Conservation (phyloP, 2,329 filamentous ascomycete species). For the Lachnellula subtilissima region DNA sequence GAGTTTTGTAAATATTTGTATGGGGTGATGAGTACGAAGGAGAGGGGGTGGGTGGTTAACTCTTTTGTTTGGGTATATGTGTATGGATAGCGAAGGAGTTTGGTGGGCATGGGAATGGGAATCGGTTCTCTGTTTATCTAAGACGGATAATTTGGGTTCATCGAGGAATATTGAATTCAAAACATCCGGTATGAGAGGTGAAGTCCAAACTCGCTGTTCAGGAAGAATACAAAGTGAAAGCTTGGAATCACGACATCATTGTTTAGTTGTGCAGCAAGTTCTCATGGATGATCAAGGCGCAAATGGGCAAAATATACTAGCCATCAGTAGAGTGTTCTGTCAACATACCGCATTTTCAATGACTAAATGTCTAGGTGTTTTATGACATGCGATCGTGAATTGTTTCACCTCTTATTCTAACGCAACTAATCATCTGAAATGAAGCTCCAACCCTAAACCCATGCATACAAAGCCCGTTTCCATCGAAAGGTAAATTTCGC, state of each 20-base stretch:
- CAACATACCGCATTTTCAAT: slow-evolving; percentile 4
- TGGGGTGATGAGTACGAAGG: slow-evolving; percentile 26
- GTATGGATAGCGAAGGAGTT: slow-evolving; percentile 10
- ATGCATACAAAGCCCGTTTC: slow-evolving; percentile 11
- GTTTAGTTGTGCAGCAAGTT: neutral
- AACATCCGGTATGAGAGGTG: too few species aligned
- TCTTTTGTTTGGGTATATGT: neutral
- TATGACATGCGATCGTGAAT: slow-evolving; percentile 20
- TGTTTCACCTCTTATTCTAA: slow-evolving; percentile 23
- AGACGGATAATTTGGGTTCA: neutral
- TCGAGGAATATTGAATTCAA: neutral
- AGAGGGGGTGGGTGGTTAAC: neutral
- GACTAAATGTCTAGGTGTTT: neutral
- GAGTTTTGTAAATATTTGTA: slow-evolving; percentile 45
- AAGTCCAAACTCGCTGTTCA: too few species aligned
- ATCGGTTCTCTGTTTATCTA: neutral
- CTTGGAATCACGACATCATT: too few species aligned
- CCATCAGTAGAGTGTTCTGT: neutral
- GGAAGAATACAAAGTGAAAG: too few species aligned
- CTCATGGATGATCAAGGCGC: too few species aligned
- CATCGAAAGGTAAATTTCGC: slow-evolving; percentile 17
- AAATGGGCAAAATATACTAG: too few species aligned
- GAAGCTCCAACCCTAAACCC: slow-evolving; percentile 12
- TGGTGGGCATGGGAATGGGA: neutral
- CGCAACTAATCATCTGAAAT: slow-evolving; percentile 11